Base-by-base conservation (phyloP, 2,329 filamentous ascomycete genomes). In the Fusarium sp. region DNA sequence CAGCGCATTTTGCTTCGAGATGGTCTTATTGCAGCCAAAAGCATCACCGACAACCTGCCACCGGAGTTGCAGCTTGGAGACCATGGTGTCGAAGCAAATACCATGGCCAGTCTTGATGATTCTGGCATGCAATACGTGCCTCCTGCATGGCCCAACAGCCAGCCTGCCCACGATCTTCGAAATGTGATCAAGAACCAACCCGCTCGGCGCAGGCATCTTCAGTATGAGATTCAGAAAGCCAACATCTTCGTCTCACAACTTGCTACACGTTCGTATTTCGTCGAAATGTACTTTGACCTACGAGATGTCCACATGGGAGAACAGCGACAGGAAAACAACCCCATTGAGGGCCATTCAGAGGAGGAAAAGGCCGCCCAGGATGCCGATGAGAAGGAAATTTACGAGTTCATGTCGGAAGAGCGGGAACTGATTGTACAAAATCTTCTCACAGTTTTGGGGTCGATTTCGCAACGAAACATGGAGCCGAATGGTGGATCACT, bases 161-260 rank as follows among this genome's bases (percentile, higher is more conserved):
- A 86, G 69, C 85, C 86, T 1, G 77, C 84, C 13, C 83, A 88
- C 69, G 88, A 90, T 71, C 77, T 89, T 21, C 86, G 87, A 46
- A 85, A 84, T 43, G 81, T 85, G 12, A 84, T 89, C 65, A 85
- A 86, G 60, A 81, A 83, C 25, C 83, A 89, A 32, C 86, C 87
- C 3, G 79, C 83, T 32, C 84, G 86, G 6, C 86, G 89, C 5
- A 86, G 89, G 3, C 85, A 87, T 62, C 80, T 95, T 9, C 94
- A 96, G 79, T 94, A 92, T 74, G 95, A 97, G 82, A 96, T 97
- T 35, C 94, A 97, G 80, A 97, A 97, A 80, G 93, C 94, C 11
- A 97, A 97, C 80, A 93, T 97, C 43, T 94, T 96, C 79, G 90
- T 92, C 5, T 96, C 92, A 10, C 92, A 95, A 77, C 85, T 97